Percentiles rank a stretch among this genome's conserved stretches.
phyloP scores from a whole-genome alignment of 202 grass and related monocot species.

The Bolboschoenoplectus hybrid region DNA sequence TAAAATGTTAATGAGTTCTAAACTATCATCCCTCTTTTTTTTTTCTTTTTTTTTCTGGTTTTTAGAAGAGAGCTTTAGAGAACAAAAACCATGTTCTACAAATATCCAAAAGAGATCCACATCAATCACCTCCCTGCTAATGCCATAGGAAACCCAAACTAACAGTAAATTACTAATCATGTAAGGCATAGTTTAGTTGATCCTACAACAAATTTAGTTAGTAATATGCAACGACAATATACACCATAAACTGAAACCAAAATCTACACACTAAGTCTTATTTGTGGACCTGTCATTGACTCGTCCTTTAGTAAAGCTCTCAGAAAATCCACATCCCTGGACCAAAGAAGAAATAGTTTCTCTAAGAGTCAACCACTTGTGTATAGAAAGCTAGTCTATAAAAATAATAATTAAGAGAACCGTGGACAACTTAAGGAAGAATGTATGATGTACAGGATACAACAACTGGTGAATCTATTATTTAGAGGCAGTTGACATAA shows the following conservation, averaged over 20 bases:
- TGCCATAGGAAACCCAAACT: background rate
- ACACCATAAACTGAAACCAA: background rate
- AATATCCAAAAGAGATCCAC: background rate
- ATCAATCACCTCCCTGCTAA: background rate
- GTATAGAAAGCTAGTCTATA: background rate
- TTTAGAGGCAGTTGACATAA: background rate
- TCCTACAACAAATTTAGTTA: slow-evolving; percentile 30
- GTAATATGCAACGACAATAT: slow-evolving; percentile 23
- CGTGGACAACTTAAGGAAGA: background rate
- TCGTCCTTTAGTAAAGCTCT: background rate
- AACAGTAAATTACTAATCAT: slow-evolving; percentile 6
- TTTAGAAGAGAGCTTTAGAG: background rate
- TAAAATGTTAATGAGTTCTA: background rate
- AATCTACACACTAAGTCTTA: slow-evolving; percentile 33
- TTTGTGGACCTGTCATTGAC: slow-evolving; percentile 9
- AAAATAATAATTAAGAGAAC: background rate
- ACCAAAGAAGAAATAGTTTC: background rate
- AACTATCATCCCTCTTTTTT: background rate
- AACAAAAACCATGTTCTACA: background rate
- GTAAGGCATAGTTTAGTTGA: slow-evolving; percentile 1
- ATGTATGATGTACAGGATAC: background rate
- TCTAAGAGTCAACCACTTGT: background rate
- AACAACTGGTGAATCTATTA: background rate
- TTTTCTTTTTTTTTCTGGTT: background rate
- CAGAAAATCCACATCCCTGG: background rate